Conservation (phyloP, 2,329 filamentous ascomycete genomes). For the Aureobasidium uvarum region DNA sequence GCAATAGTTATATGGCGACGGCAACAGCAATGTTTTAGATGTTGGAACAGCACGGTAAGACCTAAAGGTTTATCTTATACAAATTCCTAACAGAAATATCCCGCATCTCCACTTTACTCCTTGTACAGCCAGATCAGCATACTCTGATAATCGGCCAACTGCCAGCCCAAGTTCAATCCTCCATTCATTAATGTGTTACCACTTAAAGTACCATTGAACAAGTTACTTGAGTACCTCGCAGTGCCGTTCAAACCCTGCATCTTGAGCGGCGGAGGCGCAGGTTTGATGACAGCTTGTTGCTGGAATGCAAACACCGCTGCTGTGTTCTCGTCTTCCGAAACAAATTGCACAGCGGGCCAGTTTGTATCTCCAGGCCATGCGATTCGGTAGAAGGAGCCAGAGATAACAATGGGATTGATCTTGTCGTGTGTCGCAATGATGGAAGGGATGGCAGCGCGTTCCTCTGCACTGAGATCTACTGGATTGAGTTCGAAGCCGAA, state of each 20-base stretch:
- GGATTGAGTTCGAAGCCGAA: conserved; percentile 66
- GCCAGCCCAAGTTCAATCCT: conserved; percentile 56
- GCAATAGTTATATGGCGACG: too few species aligned
- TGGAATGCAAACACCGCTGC: conserved; percentile 63
- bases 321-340: conserved; percentile 51
- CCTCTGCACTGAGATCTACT: conserved; percentile 50
- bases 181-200: conserved; percentile 63
- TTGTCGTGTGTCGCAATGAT: conserved; percentile 56
- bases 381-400: conserved; percentile 60
- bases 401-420: conserved; percentile 60
- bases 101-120: conserved; percentile 31
- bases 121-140: conserved; percentile 57
- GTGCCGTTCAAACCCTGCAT: conserved; percentile 57
- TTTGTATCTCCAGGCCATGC: conserved; percentile 58
- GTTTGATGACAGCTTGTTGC: conserved; percentile 53
- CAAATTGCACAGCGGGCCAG: conserved; percentile 62
- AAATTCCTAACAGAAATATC: too few species aligned
- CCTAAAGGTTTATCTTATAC: too few species aligned
- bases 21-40: too few species aligned
- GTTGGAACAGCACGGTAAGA: too few species aligned
- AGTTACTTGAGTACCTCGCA: conserved; percentile 53
- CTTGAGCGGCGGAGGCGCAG: conserved; percentile 53
- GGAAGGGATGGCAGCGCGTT: conserved; percentile 54
- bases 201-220: conserved; percentile 54
- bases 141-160: conserved; percentile 56